These are phyloP conservation scores for Gynochthodes officinalis DNA, from an alignment of 257 asterid genomes.

Conservation along the genomic window DNA sequence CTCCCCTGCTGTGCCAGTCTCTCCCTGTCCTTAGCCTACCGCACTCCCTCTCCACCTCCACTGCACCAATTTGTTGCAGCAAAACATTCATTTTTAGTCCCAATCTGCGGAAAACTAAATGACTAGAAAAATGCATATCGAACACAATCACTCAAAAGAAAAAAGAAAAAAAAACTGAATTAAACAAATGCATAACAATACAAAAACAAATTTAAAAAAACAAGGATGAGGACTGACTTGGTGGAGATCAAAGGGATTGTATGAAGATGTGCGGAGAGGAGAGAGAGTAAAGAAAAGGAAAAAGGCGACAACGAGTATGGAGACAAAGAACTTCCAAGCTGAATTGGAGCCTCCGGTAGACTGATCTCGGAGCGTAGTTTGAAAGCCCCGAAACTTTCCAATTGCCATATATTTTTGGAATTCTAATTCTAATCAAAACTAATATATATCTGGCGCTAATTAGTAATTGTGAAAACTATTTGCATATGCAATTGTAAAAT, in stretches of 20 bases:
- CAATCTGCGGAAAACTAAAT: not conserved
- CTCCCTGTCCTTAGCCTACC: too few relatives aligned
- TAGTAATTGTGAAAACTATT: not conserved
- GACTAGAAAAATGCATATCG: not conserved
- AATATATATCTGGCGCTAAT: too few relatives aligned
- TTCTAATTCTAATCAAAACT: not conserved
- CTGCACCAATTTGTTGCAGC: too few relatives aligned
- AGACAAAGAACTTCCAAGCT: constrained; percentile 26
- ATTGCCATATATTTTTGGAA: constrained; percentile 19
- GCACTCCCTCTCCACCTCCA: too few relatives aligned
- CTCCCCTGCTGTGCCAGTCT: too few relatives aligned
- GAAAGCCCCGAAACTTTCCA: constrained; percentile 15
- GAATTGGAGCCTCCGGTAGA: constrained; percentile 3
- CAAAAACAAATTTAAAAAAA: not conserved
- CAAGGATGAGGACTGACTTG: constrained; percentile 23
- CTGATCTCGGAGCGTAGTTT: constrained; percentile 17
- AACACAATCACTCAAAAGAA: too few relatives aligned
- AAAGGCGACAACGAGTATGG: constrained; percentile 22
- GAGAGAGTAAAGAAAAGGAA: constrained; percentile 24
- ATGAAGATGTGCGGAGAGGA: constrained; percentile 27
- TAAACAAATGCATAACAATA: not conserved
- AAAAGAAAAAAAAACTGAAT: not conserved
- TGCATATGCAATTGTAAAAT: not conserved
- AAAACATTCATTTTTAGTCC: too few relatives aligned
- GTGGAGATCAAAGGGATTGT: constrained; percentile 22